Evolutionary conservation across 106 monocot species (phyloP), one percentile per base, ranked within the genome.

Genomic region (Dioscorea dumetorum): DNA sequence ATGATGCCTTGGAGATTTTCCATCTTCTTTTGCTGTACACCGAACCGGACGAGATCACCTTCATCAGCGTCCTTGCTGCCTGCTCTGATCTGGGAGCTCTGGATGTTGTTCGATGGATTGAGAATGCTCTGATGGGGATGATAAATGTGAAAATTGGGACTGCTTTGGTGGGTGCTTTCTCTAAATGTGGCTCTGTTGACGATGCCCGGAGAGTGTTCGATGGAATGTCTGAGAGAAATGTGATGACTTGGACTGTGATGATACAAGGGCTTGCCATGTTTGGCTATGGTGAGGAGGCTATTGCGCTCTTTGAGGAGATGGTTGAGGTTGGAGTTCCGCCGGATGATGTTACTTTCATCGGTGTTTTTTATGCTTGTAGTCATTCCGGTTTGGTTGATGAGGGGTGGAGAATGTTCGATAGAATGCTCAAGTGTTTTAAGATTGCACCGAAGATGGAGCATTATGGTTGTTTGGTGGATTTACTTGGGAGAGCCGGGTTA

Each of bases 391-490:
- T 73, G 33, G 68, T 81, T 12, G 34, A 63, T 33, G 69, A 81
- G 22, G 76, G 81, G 0, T 32, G 20, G 6, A 3, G 58, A 4
- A 14, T 58, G 17, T 81, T 81, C 12, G 8, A 63, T 49, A 32
- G 48, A 3, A 72, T 81, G 76, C 3, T 3, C 0, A 23, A 19
- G 12, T 4, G 28, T 13, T 72, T 57, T 33, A 22, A 17, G 5
- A 35, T 81, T 31, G n/a, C 2, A 2, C 76, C 81, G 10, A 72
- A 56, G 23, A 32, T 66, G 0, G 72, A 81, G 34, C 81, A 81
- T 52, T 78, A 73, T 59, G 78, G 73, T 61, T 78, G 78, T 53
- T 67, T 78, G 73, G 78, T 73, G 12, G 78, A 78, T 62, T 72
- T 78, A 5, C 62, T 78, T 5, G 50, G 78, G 9, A 57, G 75